These are phyloP conservation scores for Picochlorum sp. DNA, from an alignment of 139 green algal genomes.

Conservation along the genomic window DNA sequence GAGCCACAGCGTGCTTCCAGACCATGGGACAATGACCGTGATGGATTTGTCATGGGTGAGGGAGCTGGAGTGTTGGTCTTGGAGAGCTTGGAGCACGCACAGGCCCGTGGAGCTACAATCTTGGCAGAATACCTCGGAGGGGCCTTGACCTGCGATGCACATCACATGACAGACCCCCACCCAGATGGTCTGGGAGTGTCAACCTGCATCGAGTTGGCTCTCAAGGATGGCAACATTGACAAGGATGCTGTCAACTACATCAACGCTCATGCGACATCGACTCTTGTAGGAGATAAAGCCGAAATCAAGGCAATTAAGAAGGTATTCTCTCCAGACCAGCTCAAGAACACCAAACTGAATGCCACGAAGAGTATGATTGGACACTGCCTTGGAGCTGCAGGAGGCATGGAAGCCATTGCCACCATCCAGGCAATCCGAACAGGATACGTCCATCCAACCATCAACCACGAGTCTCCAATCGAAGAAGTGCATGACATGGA, in stretches of 20 bases:
- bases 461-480: slow-evolving; percentile 87
- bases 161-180: slow-evolving; percentile 99
- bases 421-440: slow-evolving; percentile 91
- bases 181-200: slow-evolving; percentile 88
- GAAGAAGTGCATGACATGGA: slow-evolving; percentile 80
- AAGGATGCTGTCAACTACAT: slow-evolving; percentile 94
- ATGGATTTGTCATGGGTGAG: slow-evolving; percentile 99
- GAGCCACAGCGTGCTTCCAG: slow-evolving; percentile 81
- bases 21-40: slow-evolving; percentile 90
- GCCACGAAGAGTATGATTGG: slow-evolving; percentile 98
- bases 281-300: slow-evolving; percentile 91
- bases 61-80: slow-evolving; percentile 93
- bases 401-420: slow-evolving; percentile 91
- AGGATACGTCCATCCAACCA: slow-evolving; percentile 91
- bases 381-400: slow-evolving; percentile 92
- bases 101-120: slow-evolving; percentile 54
- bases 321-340: slow-evolving; percentile 66
- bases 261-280: slow-evolving; percentile 95
- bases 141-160: slow-evolving; percentile 91
- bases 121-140: slow-evolving; percentile 91
- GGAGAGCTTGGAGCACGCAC: slow-evolving; percentile 89
- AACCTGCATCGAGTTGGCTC: slow-evolving; percentile 86
- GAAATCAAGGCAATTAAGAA: slow-evolving; percentile 93
- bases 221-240: slow-evolving; percentile 69
- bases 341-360: slow-evolving; percentile 87